Percentiles rank a stretch among this genome's conserved stretches.
These are phyloP conservation scores for Apiotrichum gamsii DNA, from an alignment of 1,284 basidiomycete species.

Conservation along the genomic window DNA sequence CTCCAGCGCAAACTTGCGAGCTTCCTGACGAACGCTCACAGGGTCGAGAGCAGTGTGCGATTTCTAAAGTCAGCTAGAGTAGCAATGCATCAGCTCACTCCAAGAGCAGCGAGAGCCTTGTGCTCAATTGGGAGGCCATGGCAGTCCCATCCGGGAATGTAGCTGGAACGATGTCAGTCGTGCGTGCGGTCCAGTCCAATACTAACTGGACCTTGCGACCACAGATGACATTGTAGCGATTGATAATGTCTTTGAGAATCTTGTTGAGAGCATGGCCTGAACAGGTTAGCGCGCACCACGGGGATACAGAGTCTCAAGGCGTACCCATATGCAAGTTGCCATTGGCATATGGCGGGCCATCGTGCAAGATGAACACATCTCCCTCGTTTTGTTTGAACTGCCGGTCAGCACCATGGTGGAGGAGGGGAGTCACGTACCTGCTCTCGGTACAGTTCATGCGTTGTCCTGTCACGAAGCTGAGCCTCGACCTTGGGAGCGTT, in stretches of 20 bases:
- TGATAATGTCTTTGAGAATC: constrained; percentile 93
- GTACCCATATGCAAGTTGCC: constrained; percentile 90
- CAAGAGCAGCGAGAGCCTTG: constrained; percentile 73
- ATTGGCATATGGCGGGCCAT: constrained; percentile 97
- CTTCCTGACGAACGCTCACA: constrained; percentile 63
- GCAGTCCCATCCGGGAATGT: constrained; percentile 96
- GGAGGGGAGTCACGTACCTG: constrained; percentile 58
- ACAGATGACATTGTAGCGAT: constrained; percentile 74
- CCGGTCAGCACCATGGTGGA: neutral
- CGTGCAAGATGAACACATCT: constrained; percentile 73
- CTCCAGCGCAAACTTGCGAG: constrained; percentile 64
- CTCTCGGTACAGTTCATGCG: constrained; percentile 72
- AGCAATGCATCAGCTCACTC: constrained; percentile 49
- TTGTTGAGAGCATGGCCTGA: constrained; percentile 95
- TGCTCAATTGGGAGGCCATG: constrained; percentile 96
- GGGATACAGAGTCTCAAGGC: constrained; percentile 17
- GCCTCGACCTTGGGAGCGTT: constrained; percentile 59
- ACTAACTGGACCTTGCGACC: constrained; percentile 76
- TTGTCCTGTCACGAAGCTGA: constrained; percentile 59
- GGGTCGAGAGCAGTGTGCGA: constrained; percentile 54
- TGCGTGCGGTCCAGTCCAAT: neutral
- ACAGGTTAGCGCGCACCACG: neutral
- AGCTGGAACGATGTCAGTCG: constrained; percentile 59
- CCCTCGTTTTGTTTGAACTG: constrained; percentile 52
- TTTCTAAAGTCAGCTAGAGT: constrained; percentile 18